Evolutionary conservation across 805 yeast genomes (phyloP), one percentile per base, ranked within the genome.

Genomic region (Starmerella sirachaensis): DNA sequence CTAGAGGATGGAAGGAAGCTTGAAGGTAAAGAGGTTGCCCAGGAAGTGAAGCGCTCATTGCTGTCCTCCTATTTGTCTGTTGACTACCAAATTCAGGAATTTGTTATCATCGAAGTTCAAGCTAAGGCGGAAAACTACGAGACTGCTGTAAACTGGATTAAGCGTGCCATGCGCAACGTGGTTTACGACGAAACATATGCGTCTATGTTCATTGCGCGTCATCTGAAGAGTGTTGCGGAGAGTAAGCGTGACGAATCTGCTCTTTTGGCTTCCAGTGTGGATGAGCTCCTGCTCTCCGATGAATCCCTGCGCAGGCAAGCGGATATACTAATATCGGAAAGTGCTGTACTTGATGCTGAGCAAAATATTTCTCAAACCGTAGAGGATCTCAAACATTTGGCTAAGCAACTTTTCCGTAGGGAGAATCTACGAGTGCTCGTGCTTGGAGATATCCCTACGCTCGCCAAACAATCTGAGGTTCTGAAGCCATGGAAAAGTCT

Each of bases 81-180:
- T 29, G 77, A 85, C 2, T 68, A 72, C 42, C 69, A 70, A 42
- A 75, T 77, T 50, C 72, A 73, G 12, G 96, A 91, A 52, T 54
- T 78, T 18, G 57, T 83, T 26, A 64, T 69, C 40, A 64, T 85
- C 9, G 70, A 65, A 38, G 63, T 86, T 29, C 71, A 74, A 46
- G 76, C 78, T 29, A 75, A 70, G 48, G 63, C 65, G 8, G 64
- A 62, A 7, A 75, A 84, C 41, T 91, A 86, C 53, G 38, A 47
- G 0, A 68, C 68, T 32, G 84, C 88, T 1, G 74, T 86, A 27
- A 69, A 73, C 18, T 91, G 97, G 97, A 63, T 82, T 29, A 59
- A 64, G 30, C 73, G 74, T 41, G 66, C 80, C 14, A 59, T 85
- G 49, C 76, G 72, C 56, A 68, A 72, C 48, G 69, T 80, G 20